Conservation (phyloP, 306 rosid genomes). For the Hippophae gyantsensis region DNA sequence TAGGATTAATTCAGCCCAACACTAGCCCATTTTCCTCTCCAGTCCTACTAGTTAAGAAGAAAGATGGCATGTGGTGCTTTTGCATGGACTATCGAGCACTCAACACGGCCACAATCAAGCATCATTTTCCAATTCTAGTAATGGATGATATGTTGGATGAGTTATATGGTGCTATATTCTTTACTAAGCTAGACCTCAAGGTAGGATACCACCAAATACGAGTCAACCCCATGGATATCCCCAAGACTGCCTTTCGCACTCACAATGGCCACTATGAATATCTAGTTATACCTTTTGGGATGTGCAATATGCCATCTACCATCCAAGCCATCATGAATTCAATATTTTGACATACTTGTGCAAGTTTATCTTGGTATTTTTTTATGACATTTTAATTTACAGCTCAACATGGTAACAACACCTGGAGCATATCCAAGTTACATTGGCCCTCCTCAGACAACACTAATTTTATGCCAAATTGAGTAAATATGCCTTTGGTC, state of each 20-base stretch:
- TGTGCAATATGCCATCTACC: not conserved
- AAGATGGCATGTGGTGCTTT: not conserved
- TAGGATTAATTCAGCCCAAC: not conserved
- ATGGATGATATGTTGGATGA: not conserved
- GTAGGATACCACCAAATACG: too few relatives aligned
- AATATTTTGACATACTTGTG: too few relatives aligned
- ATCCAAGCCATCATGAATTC: too few relatives aligned
- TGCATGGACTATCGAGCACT: not conserved
- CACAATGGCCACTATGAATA: too few relatives aligned
- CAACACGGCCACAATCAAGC: not conserved
- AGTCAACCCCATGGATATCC: too few relatives aligned
- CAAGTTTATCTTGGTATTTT: too few relatives aligned
- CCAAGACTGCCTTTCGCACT: too few relatives aligned
- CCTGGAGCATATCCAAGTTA: too few relatives aligned
- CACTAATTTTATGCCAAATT: not conserved
- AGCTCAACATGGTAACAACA: too few relatives aligned
- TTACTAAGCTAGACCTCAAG: not conserved
- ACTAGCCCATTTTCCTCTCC: not conserved
- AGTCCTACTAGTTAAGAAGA: not conserved
- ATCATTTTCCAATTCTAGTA: not conserved
- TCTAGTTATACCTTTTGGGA: not conserved
- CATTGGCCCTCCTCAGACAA: not conserved
- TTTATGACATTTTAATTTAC: not conserved
- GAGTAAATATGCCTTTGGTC: not conserved
- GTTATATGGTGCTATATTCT: not conserved